Percentiles rank a stretch among this genome's conserved stretches.
Conservation (phyloP, 768 basidiomycete genomes). For the Piloderma croceum region DNA sequence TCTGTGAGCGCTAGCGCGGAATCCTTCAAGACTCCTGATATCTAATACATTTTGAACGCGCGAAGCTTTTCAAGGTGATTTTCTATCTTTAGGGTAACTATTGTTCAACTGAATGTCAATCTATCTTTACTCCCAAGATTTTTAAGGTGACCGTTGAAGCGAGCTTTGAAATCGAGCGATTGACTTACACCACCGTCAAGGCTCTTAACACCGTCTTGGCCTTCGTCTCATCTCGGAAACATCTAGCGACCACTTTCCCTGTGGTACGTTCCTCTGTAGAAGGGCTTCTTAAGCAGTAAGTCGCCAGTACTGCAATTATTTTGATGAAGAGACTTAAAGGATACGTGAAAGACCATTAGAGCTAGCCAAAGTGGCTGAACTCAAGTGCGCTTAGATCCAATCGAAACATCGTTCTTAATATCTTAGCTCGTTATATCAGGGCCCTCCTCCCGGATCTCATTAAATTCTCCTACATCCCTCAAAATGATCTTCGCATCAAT, state of each 20-base stretch:
- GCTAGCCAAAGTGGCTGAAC: constrained; percentile 69
- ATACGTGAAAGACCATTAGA: constrained; percentile 62
- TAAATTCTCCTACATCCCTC: constrained; percentile 76
- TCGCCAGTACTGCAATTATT: constrained; percentile 1
- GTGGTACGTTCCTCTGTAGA: constrained; percentile 77
- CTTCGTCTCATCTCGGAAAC: constrained; percentile 77
- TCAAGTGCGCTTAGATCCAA: constrained; percentile 51
- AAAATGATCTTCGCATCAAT: constrained; percentile 54
- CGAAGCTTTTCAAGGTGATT: constrained; percentile 63
- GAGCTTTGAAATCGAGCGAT: constrained; percentile 2
- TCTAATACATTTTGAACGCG: too few species aligned
- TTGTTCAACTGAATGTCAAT: background rate
- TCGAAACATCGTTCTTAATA: background rate
- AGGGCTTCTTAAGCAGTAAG: constrained; percentile 66
- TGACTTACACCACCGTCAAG: constrained; percentile 30
- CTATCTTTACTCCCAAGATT: constrained; percentile 29
- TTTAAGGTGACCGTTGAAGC: constrained; percentile 31
- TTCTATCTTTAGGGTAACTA: background rate
- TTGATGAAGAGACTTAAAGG: background rate
- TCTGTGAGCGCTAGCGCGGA: constrained; percentile 27
- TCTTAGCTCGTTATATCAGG: constrained; percentile 30
- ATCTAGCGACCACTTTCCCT: constrained; percentile 74
- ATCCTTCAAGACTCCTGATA: constrained; percentile 3
- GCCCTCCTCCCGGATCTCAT: constrained; percentile 78
- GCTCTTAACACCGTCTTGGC: constrained; percentile 86